Evolutionary conservation across 257 asterid genomes (phyloP), one percentile per base, ranked within the genome.

Genomic region (Osmanthus fragrans): DNA sequence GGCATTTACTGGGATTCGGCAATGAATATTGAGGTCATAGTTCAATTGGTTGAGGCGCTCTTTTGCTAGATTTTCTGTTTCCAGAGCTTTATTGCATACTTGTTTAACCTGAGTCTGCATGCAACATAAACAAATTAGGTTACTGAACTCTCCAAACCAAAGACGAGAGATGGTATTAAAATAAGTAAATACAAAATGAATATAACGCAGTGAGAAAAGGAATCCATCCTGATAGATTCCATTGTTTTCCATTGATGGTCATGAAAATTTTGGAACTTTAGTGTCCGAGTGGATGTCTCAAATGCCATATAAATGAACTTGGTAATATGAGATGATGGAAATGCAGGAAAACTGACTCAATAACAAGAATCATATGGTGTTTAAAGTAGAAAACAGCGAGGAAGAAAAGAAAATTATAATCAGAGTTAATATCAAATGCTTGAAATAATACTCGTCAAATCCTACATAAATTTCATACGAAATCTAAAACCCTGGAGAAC

Each of bases 1-100:
- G 45, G 76, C 32, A 40, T 89, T 72, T 89, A 93, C 98, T 73
- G 85, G 85, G 74, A 77, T 80, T 84, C 93, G 86, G 88, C 93
- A 89, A 76, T 91, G 97, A 65, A 78, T 72, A 13, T 80, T 82
- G 68, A 93, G 89, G 63, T 93, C 94, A 7, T 79, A 72, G 67
- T 85, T 91, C 92, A 93, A 66, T 73, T 90, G 89, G 72, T 73
- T 45, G 80, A 93, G 89, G 68, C 87, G 85, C 73, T 77, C 87
- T 86, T 86, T 90, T 51, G 93, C 97, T 11, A 58, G 60, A 77
- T 81, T 85, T 81, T 93, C 96, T 60, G 85, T 73, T 87, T 84
- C 87, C 76, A 80, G 37, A 40, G 92, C 86, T 75, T 78, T 84
- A 8, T 39, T 29, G 82, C 95, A 90, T 37, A 92, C 91, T 84